Conservation (phyloP, 352 stramenopile genomes). For the Pilasporangium apinafurcum region DNA sequence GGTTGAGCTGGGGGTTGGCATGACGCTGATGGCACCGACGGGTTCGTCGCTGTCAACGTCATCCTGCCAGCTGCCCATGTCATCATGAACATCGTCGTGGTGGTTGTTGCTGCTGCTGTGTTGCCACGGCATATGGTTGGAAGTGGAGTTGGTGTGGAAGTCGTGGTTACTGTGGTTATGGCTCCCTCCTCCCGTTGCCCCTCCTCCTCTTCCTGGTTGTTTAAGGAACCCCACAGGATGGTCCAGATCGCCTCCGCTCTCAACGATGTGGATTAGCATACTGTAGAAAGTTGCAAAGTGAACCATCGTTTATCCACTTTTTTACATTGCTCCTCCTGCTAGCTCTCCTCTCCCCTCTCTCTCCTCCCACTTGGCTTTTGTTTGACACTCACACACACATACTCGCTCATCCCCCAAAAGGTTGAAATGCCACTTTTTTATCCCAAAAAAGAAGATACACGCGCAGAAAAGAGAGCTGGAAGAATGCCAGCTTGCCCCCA, state of each 20-base stretch:
- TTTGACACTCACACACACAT: too few relatives aligned
- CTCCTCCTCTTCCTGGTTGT: slow-evolving; percentile 3
- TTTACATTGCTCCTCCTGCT: not conserved
- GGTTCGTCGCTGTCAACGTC: not conserved
- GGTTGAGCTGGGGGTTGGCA: not conserved
- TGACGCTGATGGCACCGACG: not conserved
- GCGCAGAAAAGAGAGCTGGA: too few relatives aligned
- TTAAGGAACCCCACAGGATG: too few relatives aligned
- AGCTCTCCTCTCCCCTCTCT: not conserved
- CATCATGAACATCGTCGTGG: not conserved
- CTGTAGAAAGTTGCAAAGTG: slow-evolving; percentile 30
- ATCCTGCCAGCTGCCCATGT: not conserved
- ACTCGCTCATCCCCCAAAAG: too few relatives aligned
- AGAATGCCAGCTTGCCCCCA: too few relatives aligned
- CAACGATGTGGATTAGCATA: slow-evolving; percentile 17
- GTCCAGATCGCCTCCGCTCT: slow-evolving; percentile 5
- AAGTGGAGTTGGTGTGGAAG: not conserved
- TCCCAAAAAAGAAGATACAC: too few relatives aligned
- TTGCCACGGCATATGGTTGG: not conserved
- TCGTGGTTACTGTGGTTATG: not conserved
- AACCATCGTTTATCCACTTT: slow-evolving; percentile 1
- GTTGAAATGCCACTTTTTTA: too few relatives aligned
- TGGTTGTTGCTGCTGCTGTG: not conserved
- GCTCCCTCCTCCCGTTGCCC: not conserved
- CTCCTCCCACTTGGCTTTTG: too few relatives aligned